Conservation (phyloP, 176 grass and related monocot genomes). For the Saccharum spontaneum region DNA sequence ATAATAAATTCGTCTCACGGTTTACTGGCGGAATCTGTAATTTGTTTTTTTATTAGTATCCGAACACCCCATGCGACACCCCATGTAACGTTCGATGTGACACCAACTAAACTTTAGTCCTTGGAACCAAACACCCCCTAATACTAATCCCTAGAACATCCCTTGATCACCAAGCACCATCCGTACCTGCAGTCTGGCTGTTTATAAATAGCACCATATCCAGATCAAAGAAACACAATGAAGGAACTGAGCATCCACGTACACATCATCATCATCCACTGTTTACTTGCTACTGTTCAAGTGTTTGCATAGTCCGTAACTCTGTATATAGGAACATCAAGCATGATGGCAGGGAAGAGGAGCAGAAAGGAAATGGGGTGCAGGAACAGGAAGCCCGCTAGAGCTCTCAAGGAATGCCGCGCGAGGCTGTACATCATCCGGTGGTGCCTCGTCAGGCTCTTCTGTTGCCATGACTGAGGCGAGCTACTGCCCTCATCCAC, state of each 20-base stretch:
- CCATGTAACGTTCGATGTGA: too few species aligned
- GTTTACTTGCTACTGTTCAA: not conserved
- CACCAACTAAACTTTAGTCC: too few species aligned
- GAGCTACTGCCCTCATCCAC: too few species aligned
- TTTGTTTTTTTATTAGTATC: too few species aligned
- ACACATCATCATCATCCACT: too few species aligned
- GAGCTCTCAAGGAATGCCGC: conserved; percentile 15
- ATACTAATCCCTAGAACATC: too few species aligned
- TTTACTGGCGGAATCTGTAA: too few species aligned
- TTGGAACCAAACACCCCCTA: not conserved
- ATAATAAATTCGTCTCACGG: too few species aligned
- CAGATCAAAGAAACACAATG: not conserved
- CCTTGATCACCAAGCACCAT: not conserved
- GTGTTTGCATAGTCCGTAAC: not conserved
- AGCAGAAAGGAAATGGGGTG: not conserved
- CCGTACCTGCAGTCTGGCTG: not conserved
- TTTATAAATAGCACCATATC: not conserved
- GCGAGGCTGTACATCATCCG: conserved; percentile 23
- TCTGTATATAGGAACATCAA: not conserved
- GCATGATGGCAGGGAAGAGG: not conserved
- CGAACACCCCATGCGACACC: too few species aligned
- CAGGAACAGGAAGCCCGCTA: not conserved
- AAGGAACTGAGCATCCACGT: too few species aligned
- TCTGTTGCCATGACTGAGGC: conserved; percentile 23
- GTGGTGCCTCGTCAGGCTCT: conserved; percentile 30